Evolutionary conservation across 2,329 filamentous ascomycete genomes (phyloP).

Genomic region (Fusarium staphyleae): DNA sequence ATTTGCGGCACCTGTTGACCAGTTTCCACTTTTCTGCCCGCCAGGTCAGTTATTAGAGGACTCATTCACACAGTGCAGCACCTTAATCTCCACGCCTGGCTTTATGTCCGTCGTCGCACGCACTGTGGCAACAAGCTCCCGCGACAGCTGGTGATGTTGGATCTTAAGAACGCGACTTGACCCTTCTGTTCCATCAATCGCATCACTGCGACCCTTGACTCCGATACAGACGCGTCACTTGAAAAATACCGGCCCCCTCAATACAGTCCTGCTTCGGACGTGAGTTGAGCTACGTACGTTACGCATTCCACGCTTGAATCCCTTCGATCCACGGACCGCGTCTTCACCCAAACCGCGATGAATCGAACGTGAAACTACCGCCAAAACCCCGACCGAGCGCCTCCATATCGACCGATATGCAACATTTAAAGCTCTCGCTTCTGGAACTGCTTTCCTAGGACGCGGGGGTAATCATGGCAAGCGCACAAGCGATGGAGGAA

Average conservation of each 20-base stretch:
- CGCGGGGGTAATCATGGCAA: constrained; percentile 53
- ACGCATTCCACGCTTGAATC: constrained; percentile 6
- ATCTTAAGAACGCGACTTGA: constrained; percentile 37
- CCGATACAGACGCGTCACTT: constrained; percentile 18
- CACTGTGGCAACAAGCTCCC: constrained; percentile 42
- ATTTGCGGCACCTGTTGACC: neutral
- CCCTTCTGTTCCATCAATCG: constrained; percentile 17
- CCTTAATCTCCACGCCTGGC: neutral
- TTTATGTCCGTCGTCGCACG: constrained; percentile 32
- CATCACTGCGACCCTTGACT: constrained; percentile 11
- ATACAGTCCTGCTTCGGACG: constrained; percentile 3
- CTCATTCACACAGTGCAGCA: constrained; percentile 10
- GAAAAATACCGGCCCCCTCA: neutral
- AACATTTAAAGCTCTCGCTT: constrained; percentile 21
- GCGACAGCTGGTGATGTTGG: constrained; percentile 36
- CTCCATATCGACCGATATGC: constrained; percentile 44
- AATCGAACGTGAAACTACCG: constrained; percentile 32
- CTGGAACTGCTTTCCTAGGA: constrained; percentile 30
- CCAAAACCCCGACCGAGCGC: constrained; percentile 36
- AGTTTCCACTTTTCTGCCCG: constrained; percentile 25
- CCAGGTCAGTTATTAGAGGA: constrained; percentile 7
- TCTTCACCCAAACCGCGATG: constrained; percentile 35
- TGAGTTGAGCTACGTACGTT: neutral
- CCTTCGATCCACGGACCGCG: constrained; percentile 33
- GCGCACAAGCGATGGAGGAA: constrained; percentile 63